Percentiles rank a stretch among this genome's conserved stretches.
These are phyloP conservation scores for Mucor irregularis DNA, from an alignment of 371 early-diverging fungal species.

Conservation along the genomic window DNA sequence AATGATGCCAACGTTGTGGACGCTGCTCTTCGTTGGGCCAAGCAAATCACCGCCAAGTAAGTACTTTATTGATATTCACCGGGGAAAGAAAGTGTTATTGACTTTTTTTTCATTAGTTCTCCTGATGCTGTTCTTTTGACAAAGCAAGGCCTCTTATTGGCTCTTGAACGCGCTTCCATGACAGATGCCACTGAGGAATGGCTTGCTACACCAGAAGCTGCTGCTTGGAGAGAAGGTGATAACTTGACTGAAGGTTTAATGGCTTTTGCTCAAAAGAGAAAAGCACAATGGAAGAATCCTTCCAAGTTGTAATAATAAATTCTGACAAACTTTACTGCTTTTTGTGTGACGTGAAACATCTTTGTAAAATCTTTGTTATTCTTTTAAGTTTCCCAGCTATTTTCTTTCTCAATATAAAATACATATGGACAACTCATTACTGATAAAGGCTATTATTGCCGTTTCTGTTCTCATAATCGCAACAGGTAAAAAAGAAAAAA, in stretches of 20 bases:
- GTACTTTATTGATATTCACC: too few relatives aligned
- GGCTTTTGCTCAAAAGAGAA: slow-evolving; percentile 43
- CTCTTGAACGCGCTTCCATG: slow-evolving; percentile 39
- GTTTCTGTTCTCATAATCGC: slow-evolving; percentile 5
- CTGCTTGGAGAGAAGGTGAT: slow-evolving; percentile 34
- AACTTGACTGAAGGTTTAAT: slow-evolving; percentile 43
- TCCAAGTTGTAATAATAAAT: slow-evolving; percentile 10
- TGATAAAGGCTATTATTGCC: slow-evolving; percentile 16
- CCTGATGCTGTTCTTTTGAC: slow-evolving; percentile 50
- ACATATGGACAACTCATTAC: slow-evolving; percentile 8
- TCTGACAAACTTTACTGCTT: too few relatives aligned
- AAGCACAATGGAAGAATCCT: slow-evolving; percentile 43
- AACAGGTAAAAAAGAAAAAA: slow-evolving; percentile 6
- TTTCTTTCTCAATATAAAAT: background rate
- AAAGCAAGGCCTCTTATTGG: slow-evolving; percentile 43
- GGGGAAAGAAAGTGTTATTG: background rate
- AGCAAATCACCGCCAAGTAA: slow-evolving; percentile 43
- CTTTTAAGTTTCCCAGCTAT: too few relatives aligned
- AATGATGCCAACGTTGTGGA: slow-evolving; percentile 35
- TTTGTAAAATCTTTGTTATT: too few relatives aligned
- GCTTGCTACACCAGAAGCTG: slow-evolving; percentile 39
- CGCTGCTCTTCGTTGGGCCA: slow-evolving; percentile 38
- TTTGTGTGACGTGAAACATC: too few relatives aligned
- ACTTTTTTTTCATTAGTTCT: slow-evolving; percentile 22
- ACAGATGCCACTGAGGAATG: slow-evolving; percentile 39